These are phyloP conservation scores for Chondrus crispus DNA, from an alignment of 23 red algal species.

Conservation along the genomic window DNA sequence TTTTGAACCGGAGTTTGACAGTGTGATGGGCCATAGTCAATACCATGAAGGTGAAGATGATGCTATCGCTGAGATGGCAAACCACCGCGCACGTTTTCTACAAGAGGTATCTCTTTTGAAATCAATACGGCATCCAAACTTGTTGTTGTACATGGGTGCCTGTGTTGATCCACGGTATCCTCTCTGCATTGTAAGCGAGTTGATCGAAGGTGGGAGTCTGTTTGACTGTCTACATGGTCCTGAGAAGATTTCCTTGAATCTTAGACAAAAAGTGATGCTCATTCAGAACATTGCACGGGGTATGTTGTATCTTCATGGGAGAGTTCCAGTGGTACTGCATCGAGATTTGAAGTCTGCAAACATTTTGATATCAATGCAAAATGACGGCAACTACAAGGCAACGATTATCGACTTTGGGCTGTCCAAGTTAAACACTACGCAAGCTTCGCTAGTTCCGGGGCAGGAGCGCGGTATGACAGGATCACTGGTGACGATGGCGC, in stretches of 20 bases:
- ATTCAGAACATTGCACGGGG: conserved; percentile 82
- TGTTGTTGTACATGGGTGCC: conserved; percentile 96
- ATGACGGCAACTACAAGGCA: conserved; percentile 67
- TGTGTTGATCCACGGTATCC: conserved; percentile 74
- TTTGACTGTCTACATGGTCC: conserved; percentile 71
- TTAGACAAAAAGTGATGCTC: conserved; percentile 31
- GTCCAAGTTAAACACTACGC: conserved; percentile 52
- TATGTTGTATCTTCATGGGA: conserved; percentile 87
- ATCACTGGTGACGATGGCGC: conserved; percentile 80
- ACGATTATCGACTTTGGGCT: conserved; percentile 74
- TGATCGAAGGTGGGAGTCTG: conserved; percentile 89
- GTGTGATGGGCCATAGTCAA: conserved; percentile 21
- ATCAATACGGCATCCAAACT: conserved; percentile 96
- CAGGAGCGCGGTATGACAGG: conserved; percentile 27
- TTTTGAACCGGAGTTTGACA: conserved; percentile 60
- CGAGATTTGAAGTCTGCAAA: conserved; percentile 89
- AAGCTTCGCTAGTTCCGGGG: conserved; percentile 49
- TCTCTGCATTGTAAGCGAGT: conserved; percentile 93
- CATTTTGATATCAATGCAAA: conserved; percentile 73
- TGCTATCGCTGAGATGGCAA: conserved; percentile 23
- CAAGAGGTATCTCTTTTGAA: conserved; percentile 86
- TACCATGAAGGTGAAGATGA: not conserved
- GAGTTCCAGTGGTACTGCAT: conserved; percentile 75
- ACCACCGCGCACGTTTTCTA: conserved; percentile 64
- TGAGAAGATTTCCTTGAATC: not conserved